Evolutionary conservation across 805 yeast species (phyloP).

Genomic region (Candida parachauliodes): DNA sequence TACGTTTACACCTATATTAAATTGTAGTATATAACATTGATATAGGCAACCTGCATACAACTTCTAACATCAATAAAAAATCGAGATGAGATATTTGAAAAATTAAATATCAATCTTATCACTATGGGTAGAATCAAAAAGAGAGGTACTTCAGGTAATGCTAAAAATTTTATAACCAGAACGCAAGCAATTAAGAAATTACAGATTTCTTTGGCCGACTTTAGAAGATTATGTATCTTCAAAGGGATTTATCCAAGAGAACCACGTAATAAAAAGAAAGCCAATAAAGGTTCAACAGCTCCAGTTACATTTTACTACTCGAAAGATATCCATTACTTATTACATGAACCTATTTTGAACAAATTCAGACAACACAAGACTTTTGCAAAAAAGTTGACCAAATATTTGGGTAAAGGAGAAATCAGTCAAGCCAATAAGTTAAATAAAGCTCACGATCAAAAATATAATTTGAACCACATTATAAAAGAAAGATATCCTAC

Average conservation of each 20-base stretch:
- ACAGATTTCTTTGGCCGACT: slow-evolving; percentile 93
- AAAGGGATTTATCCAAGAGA: slow-evolving; percentile 98
- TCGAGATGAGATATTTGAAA: slow-evolving; percentile 5
- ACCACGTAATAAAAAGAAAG: slow-evolving; percentile 92
- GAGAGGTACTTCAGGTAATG: slow-evolving; percentile 83
- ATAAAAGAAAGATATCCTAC: slow-evolving; percentile 96
- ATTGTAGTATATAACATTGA: no score
- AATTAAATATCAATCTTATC: neutral
- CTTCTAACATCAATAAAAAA: neutral
- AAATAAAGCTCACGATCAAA: slow-evolving; percentile 61
- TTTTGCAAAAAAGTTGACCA: slow-evolving; percentile 85
- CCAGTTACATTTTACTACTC: slow-evolving; percentile 91
- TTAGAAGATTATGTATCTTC: slow-evolving; percentile 94
- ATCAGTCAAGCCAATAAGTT: slow-evolving; percentile 81
- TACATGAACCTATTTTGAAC: slow-evolving; percentile 90
- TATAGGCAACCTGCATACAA: neutral
- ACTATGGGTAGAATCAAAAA: slow-evolving; percentile 67
- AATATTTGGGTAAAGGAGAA: slow-evolving; percentile 90
- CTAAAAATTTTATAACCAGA: slow-evolving; percentile 88
- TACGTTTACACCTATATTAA: no score
- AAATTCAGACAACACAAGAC: slow-evolving; percentile 95
- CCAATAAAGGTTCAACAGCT: slow-evolving; percentile 96
- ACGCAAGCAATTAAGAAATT: slow-evolving; percentile 90
- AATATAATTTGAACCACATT: slow-evolving; percentile 82
- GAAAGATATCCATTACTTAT: slow-evolving; percentile 89